Evolutionary conservation across 2,329 filamentous ascomycete genomes (phyloP), one percentile per base, ranked within the genome.

Genomic region (Exophiala spinifera): DNA sequence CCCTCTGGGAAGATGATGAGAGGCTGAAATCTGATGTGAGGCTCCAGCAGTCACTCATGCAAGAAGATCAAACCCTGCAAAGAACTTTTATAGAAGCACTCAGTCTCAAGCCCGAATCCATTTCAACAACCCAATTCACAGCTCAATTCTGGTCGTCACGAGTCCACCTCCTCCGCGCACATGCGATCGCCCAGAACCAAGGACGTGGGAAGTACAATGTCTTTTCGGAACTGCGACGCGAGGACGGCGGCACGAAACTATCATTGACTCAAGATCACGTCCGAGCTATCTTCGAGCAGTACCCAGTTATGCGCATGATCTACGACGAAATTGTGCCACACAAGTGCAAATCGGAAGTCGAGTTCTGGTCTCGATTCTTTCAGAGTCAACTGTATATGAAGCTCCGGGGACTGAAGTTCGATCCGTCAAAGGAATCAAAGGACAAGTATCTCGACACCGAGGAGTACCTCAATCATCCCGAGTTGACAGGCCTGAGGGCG

Each of bases 331-430:
- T 91, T 61, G 91, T 96, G 0, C 91, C 89, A 4, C 88, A 87
- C 56, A 59, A 57, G 33, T 51, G 52, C 39, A 54, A 54, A 23
- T 84, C 80, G 21, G 89, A 95, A 65, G 79, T 79, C 52, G 84
- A 89, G 46, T 99, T 99, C 68, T 99, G 92, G 91, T 88, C 88
- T 4, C 82, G 89, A 13, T 99, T 99, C 73, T 97, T 99, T 69
- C 83, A 91, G 57, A 96, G 90, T 70, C 83, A 88, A 53, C 76
- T 99, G 7, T 90, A 91, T 61, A 96, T 96, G 73, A 92, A 91
- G 67, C 76, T 99, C 52, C 89, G 91, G 53, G 94, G 95, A 34
- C 91, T 97, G 72, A 88, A 89, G 49, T 84, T 95, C 42, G 83
- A 83, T 1, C 89, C 92, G 7, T 81, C 80, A 3, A 53, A 47